Base-by-base conservation (phyloP, 805 yeast genomes). In the Zygosaccharomyces bailii region DNA sequence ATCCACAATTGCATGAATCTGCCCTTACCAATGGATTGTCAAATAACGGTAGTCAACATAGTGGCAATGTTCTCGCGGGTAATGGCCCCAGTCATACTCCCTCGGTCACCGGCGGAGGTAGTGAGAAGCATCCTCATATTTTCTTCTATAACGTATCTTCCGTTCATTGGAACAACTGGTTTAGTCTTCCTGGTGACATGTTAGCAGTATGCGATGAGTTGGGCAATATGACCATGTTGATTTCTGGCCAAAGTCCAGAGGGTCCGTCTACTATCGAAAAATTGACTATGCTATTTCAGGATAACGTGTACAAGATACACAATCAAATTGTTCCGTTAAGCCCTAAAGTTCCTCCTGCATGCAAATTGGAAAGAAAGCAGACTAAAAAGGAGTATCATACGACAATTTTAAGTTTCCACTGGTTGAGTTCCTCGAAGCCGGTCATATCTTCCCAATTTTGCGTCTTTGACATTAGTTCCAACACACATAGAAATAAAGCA, bases 171-270 rank as follows among this genome's bases (percentile, higher is more conserved):
- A 82, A 93, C 46, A 78, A 80, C 38, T 69, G 66, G 64, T 58
- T 59, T 34, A 59, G 63, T 36, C 46, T 61, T 14, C 60, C 82
- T 0, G 91, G 91, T 35, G 80, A 85, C 45, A 96, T 90, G 57
- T 71, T 93, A 38, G 95, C 95, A 2, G 77, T 85, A 3, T 72
- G 85, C 34, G 98, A 90, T 61, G 74, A 72, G 17, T 59, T 71
- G 29, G 96, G 96, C 2, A 79, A 82, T 45, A 65, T 82, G 35
- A 74, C 84, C 2, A 73, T 82, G 46, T 59, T 75, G 17, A 75
- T 74, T 0, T 69, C 80, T 0, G 84, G 84, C 2, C 70, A 76
- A 51, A 61, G 56, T 51, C 69, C 61, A 44, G 64, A 56, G 31
- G 68, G 63, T 19, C 54, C 62, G 10, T 53, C 60, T 10, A 57